phyloP scores from a whole-genome alignment of 768 basidiomycete species.

The Pulveroboletus frians region DNA sequence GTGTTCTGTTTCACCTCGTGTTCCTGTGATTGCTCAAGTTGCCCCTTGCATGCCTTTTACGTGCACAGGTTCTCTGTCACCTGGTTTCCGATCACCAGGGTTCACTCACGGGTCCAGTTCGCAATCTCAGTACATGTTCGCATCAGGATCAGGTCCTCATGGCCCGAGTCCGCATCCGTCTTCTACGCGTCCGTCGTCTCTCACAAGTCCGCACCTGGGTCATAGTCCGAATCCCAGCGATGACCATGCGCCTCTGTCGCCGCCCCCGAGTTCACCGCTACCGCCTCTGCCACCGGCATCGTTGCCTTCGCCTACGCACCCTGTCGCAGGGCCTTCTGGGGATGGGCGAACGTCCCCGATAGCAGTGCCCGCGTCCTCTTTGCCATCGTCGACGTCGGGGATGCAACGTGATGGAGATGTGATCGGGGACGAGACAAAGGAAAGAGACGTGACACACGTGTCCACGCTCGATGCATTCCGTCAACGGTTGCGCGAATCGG shows the following conservation, averaged over 20 bases:
- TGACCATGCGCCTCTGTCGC: conserved; percentile 9
- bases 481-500: conserved; percentile 12
- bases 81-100: conserved; percentile 21
- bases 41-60: neutral
- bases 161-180: conserved; percentile 1
- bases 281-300: conserved; percentile 16
- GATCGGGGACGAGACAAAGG: conserved; percentile 7
- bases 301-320: conserved; percentile 14
- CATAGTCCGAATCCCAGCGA: neutral
- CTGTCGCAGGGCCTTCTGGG: conserved; percentile 3
- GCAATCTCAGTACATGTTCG: conserved; percentile 18
- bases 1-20: conserved; percentile 10
- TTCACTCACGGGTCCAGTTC: conserved; percentile 2
- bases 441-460: conserved; percentile 17
- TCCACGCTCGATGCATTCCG: conserved; percentile 27
- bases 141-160: conserved; percentile 8
- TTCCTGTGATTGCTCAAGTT: conserved; percentile 7
- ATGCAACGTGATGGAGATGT: neutral
- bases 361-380: conserved; percentile 3
- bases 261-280: conserved; percentile 21
- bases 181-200: conserved; percentile 1
- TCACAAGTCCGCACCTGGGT: neutral
- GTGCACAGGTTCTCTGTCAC: conserved; percentile 15
- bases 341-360: conserved; percentile 19
- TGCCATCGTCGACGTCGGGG: conserved; percentile 8